A percentile compares a stretch with the other conserved stretches of the same genome.
phyloP scores from a whole-genome alignment of 2,329 filamentous ascomycete genomes.

The Biscogniauxia marginata region DNA sequence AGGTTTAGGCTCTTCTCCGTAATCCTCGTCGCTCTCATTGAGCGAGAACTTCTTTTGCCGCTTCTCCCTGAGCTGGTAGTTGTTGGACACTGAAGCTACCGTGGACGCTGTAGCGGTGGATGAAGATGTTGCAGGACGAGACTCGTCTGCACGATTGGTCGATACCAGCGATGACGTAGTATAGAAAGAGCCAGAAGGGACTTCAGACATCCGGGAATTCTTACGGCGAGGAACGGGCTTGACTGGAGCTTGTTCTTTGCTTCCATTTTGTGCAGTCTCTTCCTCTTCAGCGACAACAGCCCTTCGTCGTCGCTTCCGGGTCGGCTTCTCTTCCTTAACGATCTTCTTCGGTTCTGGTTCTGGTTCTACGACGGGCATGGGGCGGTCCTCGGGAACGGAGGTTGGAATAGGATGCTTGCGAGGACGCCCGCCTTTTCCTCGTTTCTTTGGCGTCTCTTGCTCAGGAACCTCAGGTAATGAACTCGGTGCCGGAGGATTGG shows the following conservation, averaged over 20 bases:
- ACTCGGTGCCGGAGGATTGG: slow-evolving; percentile 7
- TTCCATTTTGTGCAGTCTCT: slow-evolving; percentile 15
- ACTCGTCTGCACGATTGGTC: slow-evolving; percentile 41
- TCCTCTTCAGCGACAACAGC: slow-evolving; percentile 18
- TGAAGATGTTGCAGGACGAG: slow-evolving; percentile 51
- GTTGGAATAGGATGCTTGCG: slow-evolving; percentile 28
- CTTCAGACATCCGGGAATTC: slow-evolving; percentile 32
- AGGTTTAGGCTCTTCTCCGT: slow-evolving; percentile 27
- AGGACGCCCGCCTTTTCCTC: slow-evolving; percentile 31
- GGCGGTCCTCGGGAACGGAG: slow-evolving; percentile 18
- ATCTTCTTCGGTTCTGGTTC: slow-evolving; percentile 9
- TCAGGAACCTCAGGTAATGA: slow-evolving; percentile 14
- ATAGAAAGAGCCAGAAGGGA: slow-evolving; percentile 42
- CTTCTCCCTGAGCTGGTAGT: slow-evolving; percentile 54
- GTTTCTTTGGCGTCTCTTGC: slow-evolving; percentile 30
- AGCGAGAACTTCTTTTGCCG: slow-evolving; percentile 54
- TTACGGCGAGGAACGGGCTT: slow-evolving; percentile 16
- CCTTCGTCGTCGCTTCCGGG: slow-evolving; percentile 29
- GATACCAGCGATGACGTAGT: slow-evolving; percentile 36
- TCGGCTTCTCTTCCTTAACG: slow-evolving; percentile 16
- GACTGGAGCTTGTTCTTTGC: slow-evolving; percentile 4
- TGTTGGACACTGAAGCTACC: slow-evolving; percentile 43
- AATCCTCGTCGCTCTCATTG: slow-evolving; percentile 44
- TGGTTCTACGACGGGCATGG: slow-evolving; percentile 11
- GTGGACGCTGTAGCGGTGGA: slow-evolving; percentile 52